A percentile compares a stretch with the other conserved stretches of the same genome.
Conservation (phyloP, 108 stramenopile genomes). For the Aurantiochytrium sp. region DNA sequence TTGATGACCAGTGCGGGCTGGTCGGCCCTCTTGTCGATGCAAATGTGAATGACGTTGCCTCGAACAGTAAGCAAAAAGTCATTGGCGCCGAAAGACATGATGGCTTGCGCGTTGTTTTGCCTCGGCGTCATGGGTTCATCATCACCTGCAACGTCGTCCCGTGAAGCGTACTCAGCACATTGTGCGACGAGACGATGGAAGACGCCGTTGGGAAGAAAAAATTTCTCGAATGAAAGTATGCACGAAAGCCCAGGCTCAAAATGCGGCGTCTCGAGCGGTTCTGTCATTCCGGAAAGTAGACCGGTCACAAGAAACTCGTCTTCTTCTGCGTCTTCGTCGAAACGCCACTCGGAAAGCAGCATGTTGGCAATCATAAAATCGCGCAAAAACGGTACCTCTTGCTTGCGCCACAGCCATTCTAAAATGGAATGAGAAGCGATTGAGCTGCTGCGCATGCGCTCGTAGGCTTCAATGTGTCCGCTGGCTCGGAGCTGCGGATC, state of each 20-base stretch:
- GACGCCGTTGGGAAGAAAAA: not conserved
- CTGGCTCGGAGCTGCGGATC: not conserved
- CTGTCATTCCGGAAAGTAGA: not conserved
- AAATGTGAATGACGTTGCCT: not conserved
- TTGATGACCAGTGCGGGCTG: not conserved
- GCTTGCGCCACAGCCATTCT: not conserved
- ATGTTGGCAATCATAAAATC: not conserved
- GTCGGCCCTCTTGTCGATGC: not conserved
- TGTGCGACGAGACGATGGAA: not conserved
- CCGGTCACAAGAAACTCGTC: not conserved
- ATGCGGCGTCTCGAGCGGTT: not conserved
- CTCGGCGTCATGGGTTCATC: not conserved
- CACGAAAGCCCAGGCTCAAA: not conserved
- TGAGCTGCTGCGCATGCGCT: not conserved
- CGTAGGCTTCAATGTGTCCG: not conserved
- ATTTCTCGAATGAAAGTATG: not conserved
- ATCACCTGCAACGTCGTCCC: no score
- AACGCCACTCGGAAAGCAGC: not conserved
- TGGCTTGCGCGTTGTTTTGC: not conserved
- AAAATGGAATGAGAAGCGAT: not conserved
- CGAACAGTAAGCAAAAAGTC: not conserved
- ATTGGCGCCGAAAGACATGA: not conserved
- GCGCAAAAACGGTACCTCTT: not conserved
- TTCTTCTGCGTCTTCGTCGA: not conserved
- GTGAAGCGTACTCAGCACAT: not conserved